Conservation (phyloP, 306 rosid genomes). For the Quercus dentata region DNA sequence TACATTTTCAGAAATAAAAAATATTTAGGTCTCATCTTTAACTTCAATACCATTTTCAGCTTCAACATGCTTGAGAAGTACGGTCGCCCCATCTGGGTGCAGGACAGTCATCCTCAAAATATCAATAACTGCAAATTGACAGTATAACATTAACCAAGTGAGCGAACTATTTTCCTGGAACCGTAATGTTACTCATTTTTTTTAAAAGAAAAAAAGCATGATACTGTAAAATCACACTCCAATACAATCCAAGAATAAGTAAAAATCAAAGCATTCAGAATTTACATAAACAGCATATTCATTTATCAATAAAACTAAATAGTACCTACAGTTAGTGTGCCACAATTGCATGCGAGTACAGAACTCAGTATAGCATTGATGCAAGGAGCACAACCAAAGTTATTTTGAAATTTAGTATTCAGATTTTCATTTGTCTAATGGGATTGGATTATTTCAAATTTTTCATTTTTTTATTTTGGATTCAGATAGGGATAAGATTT, state of each 20-base stretch:
- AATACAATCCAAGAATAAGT: not conserved
- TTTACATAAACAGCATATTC: not conserved
- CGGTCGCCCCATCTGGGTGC: constrained; percentile 80
- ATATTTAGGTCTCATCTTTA: constrained; percentile 1
- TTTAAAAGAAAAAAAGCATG: constrained; percentile 7
- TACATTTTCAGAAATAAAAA: constrained; percentile 12
- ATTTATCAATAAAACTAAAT: not conserved
- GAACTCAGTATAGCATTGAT: not conserved
- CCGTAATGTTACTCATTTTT: not conserved
- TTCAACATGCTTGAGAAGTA: constrained; percentile 52
- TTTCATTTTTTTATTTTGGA: too few species aligned
- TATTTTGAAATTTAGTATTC: too few species aligned
- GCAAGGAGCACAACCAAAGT: too few species aligned
- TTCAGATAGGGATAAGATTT: too few species aligned
- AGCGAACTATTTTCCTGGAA: constrained; percentile 5
- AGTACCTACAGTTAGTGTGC: not conserved
- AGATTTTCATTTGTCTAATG: too few species aligned
- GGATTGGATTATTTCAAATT: too few species aligned
- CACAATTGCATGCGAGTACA: not conserved
- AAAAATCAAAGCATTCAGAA: not conserved
- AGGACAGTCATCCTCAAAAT: constrained; percentile 66
- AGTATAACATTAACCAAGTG: constrained; percentile 12
- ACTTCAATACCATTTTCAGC: constrained; percentile 62
- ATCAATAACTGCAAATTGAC: constrained; percentile 71
- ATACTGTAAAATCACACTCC: too few species aligned